Conservation (phyloP, 345 rosid species). For the Citrus unshiu region DNA sequence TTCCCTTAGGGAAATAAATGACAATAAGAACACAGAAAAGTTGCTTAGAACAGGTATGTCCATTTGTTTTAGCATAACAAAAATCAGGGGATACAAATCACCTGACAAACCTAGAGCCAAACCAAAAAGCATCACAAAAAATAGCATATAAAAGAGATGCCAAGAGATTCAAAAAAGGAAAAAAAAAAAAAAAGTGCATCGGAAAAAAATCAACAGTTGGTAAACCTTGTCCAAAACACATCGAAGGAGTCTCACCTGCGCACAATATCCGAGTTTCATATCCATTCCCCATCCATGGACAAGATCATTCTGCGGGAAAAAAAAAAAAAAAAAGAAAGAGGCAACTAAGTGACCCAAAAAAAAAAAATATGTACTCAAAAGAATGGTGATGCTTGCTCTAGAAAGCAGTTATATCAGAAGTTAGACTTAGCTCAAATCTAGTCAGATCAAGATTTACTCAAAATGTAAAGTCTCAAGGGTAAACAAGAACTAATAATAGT, state of each 20-base stretch:
- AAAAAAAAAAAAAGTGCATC: background rate
- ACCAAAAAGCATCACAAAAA: background rate
- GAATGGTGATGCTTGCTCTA: background rate
- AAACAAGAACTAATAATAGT: background rate
- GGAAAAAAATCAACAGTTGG: too few species aligned
- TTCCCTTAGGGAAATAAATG: background rate
- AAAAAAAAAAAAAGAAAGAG: slow-evolving; percentile 9
- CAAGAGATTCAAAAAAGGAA: background rate
- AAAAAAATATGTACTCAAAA: background rate
- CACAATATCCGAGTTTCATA: slow-evolving; percentile 97
- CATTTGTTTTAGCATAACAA: background rate
- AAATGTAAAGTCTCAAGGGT: background rate
- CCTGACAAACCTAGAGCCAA: background rate
- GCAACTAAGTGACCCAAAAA: background rate
- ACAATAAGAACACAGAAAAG: background rate
- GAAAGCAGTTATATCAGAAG: background rate
- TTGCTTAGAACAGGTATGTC: background rate
- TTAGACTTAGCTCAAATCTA: background rate
- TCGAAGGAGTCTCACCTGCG: slow-evolving; percentile 53
- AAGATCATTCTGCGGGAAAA: slow-evolving; percentile 69
- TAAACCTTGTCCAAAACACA: background rate
- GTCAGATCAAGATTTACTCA: background rate
- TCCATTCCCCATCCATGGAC: slow-evolving; percentile 99
- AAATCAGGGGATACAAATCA: background rate
- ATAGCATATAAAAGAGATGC: background rate